These are phyloP conservation scores for Castanopsis chinensis DNA, from an alignment of 306 rosid genomes.

Conservation along the genomic window DNA sequence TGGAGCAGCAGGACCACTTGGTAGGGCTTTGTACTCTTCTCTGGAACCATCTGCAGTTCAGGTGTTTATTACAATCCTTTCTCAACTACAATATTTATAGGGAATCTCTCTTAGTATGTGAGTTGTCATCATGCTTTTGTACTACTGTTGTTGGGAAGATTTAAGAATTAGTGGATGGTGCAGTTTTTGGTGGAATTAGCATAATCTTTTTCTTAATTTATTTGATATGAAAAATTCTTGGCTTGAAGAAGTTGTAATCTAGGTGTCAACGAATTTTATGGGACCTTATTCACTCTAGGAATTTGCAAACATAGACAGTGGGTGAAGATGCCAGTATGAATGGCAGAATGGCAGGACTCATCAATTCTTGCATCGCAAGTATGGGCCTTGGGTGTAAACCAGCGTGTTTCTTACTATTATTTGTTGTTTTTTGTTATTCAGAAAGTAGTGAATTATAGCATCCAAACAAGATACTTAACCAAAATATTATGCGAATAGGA, in stretches of 20 bases:
- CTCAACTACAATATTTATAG: neutral
- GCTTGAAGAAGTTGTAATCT: neutral
- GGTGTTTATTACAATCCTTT: neutral
- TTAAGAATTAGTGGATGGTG: neutral
- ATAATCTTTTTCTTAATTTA: neutral
- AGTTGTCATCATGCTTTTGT: neutral
- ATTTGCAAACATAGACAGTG: neutral
- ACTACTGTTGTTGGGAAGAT: neutral
- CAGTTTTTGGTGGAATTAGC: no score
- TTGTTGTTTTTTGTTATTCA: no score
- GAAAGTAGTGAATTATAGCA: no score
- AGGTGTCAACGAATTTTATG: neutral
- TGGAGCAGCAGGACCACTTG: conserved; percentile 51
- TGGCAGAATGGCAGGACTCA: neutral
- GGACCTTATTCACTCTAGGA: neutral
- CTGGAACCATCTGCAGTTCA: conserved; percentile 43
- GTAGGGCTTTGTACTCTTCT: conserved; percentile 59
- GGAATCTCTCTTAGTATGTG: neutral
- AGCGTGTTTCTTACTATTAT: no score
- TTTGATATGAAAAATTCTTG: neutral
- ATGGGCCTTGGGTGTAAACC: neutral
- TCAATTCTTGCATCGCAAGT: neutral
- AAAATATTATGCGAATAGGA: no score
- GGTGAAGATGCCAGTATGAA: neutral
- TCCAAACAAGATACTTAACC: no score